These are phyloP conservation scores for Starmerella apis DNA, from an alignment of 805 yeast species.

Conservation along the genomic window DNA sequence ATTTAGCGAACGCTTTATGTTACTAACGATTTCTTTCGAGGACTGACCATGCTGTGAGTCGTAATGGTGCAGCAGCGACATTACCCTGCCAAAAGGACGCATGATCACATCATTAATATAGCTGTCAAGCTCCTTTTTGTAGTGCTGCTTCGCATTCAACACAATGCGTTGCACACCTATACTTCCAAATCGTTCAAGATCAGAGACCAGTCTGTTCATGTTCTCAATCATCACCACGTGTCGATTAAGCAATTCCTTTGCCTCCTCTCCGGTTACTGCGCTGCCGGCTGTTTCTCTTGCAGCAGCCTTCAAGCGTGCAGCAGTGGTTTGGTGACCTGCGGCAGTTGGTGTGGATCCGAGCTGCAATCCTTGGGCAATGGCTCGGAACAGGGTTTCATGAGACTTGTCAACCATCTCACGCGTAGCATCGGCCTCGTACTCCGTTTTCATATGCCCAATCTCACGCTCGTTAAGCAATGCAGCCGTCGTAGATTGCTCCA, in stretches of 20 bases:
- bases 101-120: constrained; percentile 42
- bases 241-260: constrained; percentile 34
- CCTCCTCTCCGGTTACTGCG: constrained; percentile 24
- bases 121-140: constrained; percentile 32
- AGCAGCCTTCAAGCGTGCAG: constrained; percentile 18
- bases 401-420: constrained; percentile 18
- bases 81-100: constrained; percentile 55
- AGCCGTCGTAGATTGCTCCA: constrained; percentile 17
- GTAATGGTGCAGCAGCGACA: constrained; percentile 54
- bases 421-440: constrained; percentile 11
- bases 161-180: constrained; percentile 22
- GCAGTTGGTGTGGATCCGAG: constrained; percentile 17
- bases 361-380: constrained; percentile 25
- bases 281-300: constrained; percentile 15
- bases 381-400: constrained; percentile 24
- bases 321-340: constrained; percentile 8
- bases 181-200: constrained; percentile 24
- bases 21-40: constrained; percentile 29
- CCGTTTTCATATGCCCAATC: background rate
- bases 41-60: constrained; percentile 35
- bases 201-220: constrained; percentile 39
- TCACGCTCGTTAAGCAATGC: constrained; percentile 9
- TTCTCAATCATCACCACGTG: constrained; percentile 45
- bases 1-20: constrained; percentile 46
- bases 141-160: constrained; percentile 26